Evolutionary conservation across 2,329 filamentous ascomycete species (phyloP).

Genomic region (Cladophialophora exuberans): DNA sequence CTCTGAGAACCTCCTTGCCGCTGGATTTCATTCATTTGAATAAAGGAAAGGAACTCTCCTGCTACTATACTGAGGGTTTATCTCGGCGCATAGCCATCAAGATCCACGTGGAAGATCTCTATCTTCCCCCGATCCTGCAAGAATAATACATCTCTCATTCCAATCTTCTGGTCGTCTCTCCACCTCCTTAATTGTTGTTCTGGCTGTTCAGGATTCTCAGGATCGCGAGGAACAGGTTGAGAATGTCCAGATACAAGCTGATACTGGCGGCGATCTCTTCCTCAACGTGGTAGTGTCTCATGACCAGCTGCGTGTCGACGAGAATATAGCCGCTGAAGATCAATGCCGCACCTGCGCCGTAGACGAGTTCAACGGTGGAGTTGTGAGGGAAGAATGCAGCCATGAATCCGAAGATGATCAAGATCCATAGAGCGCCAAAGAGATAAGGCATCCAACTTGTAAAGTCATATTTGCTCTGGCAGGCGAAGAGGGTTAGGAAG

Average conservation of each 20-base stretch:
- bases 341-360: conserved; percentile 78
- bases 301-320: conserved; percentile 92
- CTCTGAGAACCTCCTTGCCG: too few species aligned
- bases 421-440: conserved; percentile 84
- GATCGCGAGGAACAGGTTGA: conserved; percentile 96
- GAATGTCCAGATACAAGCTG: conserved; percentile 91
- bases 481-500: conserved; percentile 76
- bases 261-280: conserved; percentile 97
- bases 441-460: conserved; percentile 96
- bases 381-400: conserved; percentile 82
- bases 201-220: conserved; percentile 89
- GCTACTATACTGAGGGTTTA: too few species aligned
- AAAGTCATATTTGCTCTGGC: conserved; percentile 98
- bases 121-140: background rate
- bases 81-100: too few species aligned
- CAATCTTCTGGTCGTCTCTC: background rate
- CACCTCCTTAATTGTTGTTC: conserved; percentile 73
- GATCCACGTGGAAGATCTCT: background rate
- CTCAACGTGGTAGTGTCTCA: conserved; percentile 95
- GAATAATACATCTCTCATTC: background rate
- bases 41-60: too few species aligned
- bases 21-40: too few species aligned
- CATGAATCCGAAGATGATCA: conserved; percentile 93
- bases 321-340: conserved; percentile 95
- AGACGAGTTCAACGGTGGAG: conserved; percentile 80